Evolutionary conservation across 169 alveolate species (phyloP).

Genomic region (Plasmodium falciparum): DNA sequence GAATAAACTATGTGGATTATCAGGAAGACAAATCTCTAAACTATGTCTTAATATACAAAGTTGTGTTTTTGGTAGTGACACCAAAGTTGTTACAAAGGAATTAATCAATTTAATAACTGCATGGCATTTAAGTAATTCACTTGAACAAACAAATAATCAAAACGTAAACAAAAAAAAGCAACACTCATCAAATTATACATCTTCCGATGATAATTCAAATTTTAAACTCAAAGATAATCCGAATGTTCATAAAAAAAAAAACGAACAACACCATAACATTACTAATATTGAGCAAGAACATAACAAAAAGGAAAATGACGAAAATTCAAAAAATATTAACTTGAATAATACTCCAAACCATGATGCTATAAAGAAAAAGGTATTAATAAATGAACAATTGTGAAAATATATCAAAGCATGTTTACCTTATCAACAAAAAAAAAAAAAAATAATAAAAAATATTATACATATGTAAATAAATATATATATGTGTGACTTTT

Average conservation of each 20-base stretch:
- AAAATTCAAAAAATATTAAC: too few species aligned
- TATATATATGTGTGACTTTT: too few species aligned
- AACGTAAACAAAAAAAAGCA: not conserved
- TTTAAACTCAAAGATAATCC: not conserved
- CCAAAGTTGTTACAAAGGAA: constrained; percentile 70
- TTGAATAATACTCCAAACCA: too few species aligned
- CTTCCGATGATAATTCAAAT: not conserved
- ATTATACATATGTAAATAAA: too few species aligned
- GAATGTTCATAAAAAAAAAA: not conserved
- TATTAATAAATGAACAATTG: too few species aligned
- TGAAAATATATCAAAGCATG: too few species aligned
- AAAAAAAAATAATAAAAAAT: too few species aligned
- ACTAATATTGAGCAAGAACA: too few species aligned
- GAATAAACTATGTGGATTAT: constrained; percentile 92
- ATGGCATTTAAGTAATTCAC: constrained; percentile 64
- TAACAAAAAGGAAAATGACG: too few species aligned
- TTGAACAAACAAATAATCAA: not conserved
- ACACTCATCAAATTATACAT: not conserved
- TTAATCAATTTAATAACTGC: constrained; percentile 52
- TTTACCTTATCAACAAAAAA: too few species aligned
- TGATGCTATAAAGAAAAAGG: too few species aligned
- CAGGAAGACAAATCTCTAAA: constrained; percentile 97
- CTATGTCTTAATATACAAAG: constrained; percentile 66
- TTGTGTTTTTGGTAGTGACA: constrained; percentile 74
- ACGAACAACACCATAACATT: not conserved